A percentile compares a stretch with the other conserved stretches of the same genome.
These are phyloP conservation scores for Eleusine coracana DNA, from an alignment of 176 grass and related monocot genomes.

Conservation along the genomic window DNA sequence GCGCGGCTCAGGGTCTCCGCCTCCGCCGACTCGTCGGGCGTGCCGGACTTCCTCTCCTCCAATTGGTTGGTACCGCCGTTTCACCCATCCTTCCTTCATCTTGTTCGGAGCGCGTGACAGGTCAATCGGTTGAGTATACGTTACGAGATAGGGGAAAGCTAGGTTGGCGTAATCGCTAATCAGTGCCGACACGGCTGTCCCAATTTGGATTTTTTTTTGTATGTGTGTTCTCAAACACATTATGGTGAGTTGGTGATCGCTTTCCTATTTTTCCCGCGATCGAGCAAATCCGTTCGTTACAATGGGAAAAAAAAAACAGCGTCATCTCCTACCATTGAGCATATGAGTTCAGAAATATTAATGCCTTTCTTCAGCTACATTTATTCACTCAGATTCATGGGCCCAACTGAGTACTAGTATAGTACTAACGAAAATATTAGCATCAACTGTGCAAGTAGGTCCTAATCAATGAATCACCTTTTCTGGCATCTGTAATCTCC, in stretches of 20 bases:
- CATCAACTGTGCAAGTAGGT: neutral
- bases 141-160: neutral
- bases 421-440: neutral
- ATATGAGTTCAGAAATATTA: neutral
- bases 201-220: too few relatives aligned
- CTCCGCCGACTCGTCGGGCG: slow-evolving; percentile 37
- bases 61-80: slow-evolving; percentile 54
- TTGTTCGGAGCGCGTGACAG: neutral
- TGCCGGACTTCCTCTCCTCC: slow-evolving; percentile 90
- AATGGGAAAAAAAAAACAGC: too few relatives aligned
- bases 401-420: neutral
- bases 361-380: neutral
- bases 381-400: neutral
- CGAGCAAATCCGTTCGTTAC: too few relatives aligned
- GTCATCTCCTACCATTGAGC: neutral
- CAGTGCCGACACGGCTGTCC: too few relatives aligned
- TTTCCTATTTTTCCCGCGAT: too few relatives aligned
- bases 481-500: neutral
- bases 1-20: slow-evolving; percentile 36
- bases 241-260: too few relatives aligned
- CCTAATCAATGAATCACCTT: too few relatives aligned
- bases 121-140: neutral
- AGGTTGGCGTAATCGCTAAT: slow-evolving; percentile 7
- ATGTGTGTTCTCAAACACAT: too few relatives aligned
- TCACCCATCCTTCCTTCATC: neutral